A percentile compares a stretch with the other conserved stretches of the same genome.
Conservation (phyloP, 805 yeast genomes). For the Priceomyces medius region DNA sequence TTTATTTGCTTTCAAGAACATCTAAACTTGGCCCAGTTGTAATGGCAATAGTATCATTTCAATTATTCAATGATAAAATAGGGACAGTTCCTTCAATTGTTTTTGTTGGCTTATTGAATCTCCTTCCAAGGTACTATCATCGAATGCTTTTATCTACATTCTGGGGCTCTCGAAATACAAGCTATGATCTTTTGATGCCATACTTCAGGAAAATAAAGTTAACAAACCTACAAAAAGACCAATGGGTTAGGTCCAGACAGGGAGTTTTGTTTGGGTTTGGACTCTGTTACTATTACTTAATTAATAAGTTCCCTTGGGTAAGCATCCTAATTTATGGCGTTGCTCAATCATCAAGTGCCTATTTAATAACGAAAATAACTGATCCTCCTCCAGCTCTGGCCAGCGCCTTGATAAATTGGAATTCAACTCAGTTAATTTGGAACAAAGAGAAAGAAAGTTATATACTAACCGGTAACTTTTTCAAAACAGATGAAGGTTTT, state of each 20-base stretch:
- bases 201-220: slow-evolving; percentile 50
- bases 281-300: slow-evolving; percentile 42
- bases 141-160: slow-evolving; percentile 41
- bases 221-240: slow-evolving; percentile 37
- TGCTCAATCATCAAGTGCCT: slow-evolving; percentile 55
- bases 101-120: slow-evolving; percentile 33
- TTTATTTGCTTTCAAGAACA: slow-evolving; percentile 33
- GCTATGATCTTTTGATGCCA: slow-evolving; percentile 48
- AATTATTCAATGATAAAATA: slow-evolving; percentile 40
- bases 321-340: slow-evolving; percentile 51
- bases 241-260: slow-evolving; percentile 53
- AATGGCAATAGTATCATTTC: slow-evolving; percentile 44
- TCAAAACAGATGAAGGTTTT: slow-evolving; percentile 21
- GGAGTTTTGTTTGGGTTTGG: slow-evolving; percentile 60
- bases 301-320: slow-evolving; percentile 41
- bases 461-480: slow-evolving; percentile 22
- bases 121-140: slow-evolving; percentile 35
- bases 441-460: slow-evolving; percentile 17
- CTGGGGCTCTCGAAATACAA: slow-evolving; percentile 47
- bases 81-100: slow-evolving; percentile 47
- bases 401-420: slow-evolving; percentile 30
- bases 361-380: slow-evolving; percentile 51
- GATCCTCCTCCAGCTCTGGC: slow-evolving; percentile 39
- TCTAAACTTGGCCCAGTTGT: slow-evolving; percentile 45
- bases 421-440: slow-evolving; percentile 33